A percentile compares a stretch with the other conserved stretches of the same genome.
Conservation (phyloP, 768 basidiomycete genomes). For the Boletus rubescentipes region DNA sequence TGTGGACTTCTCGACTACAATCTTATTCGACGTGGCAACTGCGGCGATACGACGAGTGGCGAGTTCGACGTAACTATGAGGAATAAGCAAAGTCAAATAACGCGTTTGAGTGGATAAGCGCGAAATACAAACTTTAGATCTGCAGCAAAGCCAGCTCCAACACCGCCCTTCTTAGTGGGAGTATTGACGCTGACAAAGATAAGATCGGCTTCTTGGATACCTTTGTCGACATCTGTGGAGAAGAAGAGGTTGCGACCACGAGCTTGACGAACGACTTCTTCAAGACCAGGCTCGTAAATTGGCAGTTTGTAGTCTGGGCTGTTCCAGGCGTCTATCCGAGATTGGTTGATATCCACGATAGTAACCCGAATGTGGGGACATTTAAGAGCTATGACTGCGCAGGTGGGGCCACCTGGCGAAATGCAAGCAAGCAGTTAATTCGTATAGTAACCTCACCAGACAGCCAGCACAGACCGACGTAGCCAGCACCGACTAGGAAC, state of each 20-base stretch:
- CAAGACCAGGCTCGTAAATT: conserved; percentile 97
- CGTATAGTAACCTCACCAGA: not conserved
- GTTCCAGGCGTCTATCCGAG: conserved; percentile 97
- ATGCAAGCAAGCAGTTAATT: conserved; percentile 16
- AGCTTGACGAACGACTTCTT: conserved; percentile 81
- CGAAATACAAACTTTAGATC: conserved; percentile 83
- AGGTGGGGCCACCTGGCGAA: conserved; percentile 83
- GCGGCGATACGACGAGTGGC: conserved; percentile 96
- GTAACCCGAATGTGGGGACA: conserved; percentile 93
- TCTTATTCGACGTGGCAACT: conserved; percentile 89
- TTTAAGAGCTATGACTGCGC: conserved; percentile 91
- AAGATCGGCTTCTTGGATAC: conserved; percentile 91
- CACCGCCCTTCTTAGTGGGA: conserved; percentile 96
- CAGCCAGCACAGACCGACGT: conserved; percentile 67
- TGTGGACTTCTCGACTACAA: conserved; percentile 99
- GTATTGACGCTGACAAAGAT: conserved; percentile 99
- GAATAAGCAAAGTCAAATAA: conserved; percentile 7
- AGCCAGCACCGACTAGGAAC: conserved; percentile 77
- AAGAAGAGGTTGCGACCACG: conserved; percentile 97
- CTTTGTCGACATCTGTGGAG: conserved; percentile 91
- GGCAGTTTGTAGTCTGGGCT: conserved; percentile 79
- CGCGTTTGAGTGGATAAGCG: conserved; percentile 1
- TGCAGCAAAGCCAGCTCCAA: conserved; percentile 97
- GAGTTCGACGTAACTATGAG: conserved; percentile 86
- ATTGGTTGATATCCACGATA: conserved; percentile 96